Base-by-base conservation (phyloP, 176 grass and related monocot genomes). In the Canna indica region DNA sequence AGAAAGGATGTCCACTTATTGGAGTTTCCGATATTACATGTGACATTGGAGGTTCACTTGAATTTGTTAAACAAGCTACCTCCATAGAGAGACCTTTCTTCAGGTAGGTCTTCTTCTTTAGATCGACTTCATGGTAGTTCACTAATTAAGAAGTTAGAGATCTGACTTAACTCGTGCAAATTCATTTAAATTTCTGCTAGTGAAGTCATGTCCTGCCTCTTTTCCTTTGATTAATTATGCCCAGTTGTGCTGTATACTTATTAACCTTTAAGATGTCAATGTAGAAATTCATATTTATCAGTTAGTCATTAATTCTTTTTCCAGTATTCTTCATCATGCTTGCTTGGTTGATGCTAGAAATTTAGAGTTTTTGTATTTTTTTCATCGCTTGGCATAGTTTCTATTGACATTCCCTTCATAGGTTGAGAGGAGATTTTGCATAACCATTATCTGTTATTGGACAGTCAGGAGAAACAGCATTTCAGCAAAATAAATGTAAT, bases 21-120 rank as follows among this genome's bases (percentile, higher is more conserved):
- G 93, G 93, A 47, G 33, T 91, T 81, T 97, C 81, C 59, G 93
- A 97, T 73, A 90, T 97, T 75, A 97, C 93, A 29, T 97, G 93
- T 76, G 93, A 97, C 76, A 46, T 92, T 75, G 93, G 88, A 68
- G 93, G 93, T 74, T 92, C 93, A 27, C 77, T 97, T 59, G 93
- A 97, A 92, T 97, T 90, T 83, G 88, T 91, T 33, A 83, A 81
- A 38, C 85, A 73, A 75, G 79, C 81, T 29, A 97, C 93, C 69
- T 89, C 79, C 53, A 92, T 97, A 89, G 88, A 97, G 76, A 97
- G 79, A 34, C 88, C 88, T 79, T 92, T 97, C 79, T 85, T 97
- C 77, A 78, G 88, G 93, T 97, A 85, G 25, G 20, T 26, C 26
- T 44, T 71, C 36, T 79, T 58, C 22, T 25, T 14, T 30, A 54